Base-by-base conservation (phyloP, 2,329 filamentous ascomycete genomes). In the Lizonia empirigonia region DNA sequence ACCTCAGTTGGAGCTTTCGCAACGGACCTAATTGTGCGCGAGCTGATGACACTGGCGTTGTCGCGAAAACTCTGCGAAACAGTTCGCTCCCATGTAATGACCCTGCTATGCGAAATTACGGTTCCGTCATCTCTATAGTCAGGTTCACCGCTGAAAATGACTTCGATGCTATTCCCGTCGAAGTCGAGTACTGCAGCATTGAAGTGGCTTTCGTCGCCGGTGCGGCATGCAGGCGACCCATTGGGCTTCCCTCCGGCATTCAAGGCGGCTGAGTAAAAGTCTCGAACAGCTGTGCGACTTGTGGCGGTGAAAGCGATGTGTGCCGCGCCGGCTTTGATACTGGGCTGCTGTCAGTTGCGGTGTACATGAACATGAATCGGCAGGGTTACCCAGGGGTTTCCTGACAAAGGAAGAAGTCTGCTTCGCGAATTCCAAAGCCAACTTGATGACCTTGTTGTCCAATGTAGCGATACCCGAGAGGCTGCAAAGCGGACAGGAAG, bases 161-260 rank as follows among this genome's bases (percentile, higher is more conserved):
- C 88, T 68, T 94, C 89, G 68, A 96, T 85, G 62, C 83, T 88
- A 76, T 96, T 95, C 41, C 89, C 89, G 75, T 96, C 90, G 46
- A 90, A 81, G 72, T 96, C 91, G 53, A 85, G 81, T 32, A 91
- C 76, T 6, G 83, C 82, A 38, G 84, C 83, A 56, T 84, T 86
- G 74, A 85, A 80, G 76, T 84, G 77, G 73, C 82, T 75, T 65
- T 77, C 76, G 3, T 81, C 76, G 15, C 77, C 73, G 66, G 82
- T 80, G 49, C 83, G 77, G 66, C 76, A 64, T 62, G 78, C 77
- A 62, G 81, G 83, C 38, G 83, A 77, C 26, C 82, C 82, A 63
- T 84, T 82, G 19, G 83, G 80, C 53, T 78, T 78, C 15, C 79
- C 84, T 40, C 84, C 84, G 36, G 89, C 86, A 61, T 82, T 85